phyloP scores from a whole-genome alignment of 2,329 filamentous ascomycete species.

The Neonectria sp. region DNA sequence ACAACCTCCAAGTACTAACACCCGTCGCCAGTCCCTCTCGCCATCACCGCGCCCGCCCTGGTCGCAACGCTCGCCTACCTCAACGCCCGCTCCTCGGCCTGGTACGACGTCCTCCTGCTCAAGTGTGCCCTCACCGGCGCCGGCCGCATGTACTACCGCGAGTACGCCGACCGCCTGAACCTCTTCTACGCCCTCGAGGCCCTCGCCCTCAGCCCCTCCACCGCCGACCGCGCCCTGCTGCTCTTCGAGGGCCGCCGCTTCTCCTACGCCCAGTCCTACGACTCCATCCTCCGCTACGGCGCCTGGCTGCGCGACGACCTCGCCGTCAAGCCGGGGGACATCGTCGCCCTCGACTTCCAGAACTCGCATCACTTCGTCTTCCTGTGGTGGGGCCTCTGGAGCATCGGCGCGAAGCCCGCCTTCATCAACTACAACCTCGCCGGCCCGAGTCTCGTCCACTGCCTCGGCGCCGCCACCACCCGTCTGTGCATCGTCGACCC shows the following conservation, averaged over 20 bases:
- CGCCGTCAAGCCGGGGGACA: slow-evolving; percentile 77
- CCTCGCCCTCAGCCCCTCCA: slow-evolving; percentile 67
- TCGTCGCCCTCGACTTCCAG: slow-evolving; percentile 86
- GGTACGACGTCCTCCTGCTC: slow-evolving; percentile 77
- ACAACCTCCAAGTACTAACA: neutral
- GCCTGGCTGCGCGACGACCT: slow-evolving; percentile 79
- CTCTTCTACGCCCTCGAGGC: slow-evolving; percentile 83
- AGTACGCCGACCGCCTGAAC: slow-evolving; percentile 74
- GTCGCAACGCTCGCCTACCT: slow-evolving; percentile 82
- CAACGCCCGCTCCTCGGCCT: slow-evolving; percentile 78
- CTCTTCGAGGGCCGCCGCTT: slow-evolving; percentile 78
- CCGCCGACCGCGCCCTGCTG: slow-evolving; percentile 71
- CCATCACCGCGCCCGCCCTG: slow-evolving; percentile 72
- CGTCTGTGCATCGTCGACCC: slow-evolving; percentile 80
- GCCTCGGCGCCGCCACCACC: slow-evolving; percentile 77
- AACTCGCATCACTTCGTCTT: slow-evolving; percentile 87
- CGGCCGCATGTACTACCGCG: slow-evolving; percentile 60
- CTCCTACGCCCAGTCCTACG: slow-evolving; percentile 84
- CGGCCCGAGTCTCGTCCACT: slow-evolving; percentile 80
- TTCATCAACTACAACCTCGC: slow-evolving; percentile 91
- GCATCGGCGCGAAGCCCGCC: slow-evolving; percentile 85
- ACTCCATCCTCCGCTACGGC: slow-evolving; percentile 79
- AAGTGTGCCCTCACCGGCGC: slow-evolving; percentile 64
- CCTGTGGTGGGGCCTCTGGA: slow-evolving; percentile 84
- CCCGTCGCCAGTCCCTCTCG: slow-evolving; percentile 62